phyloP scores from a whole-genome alignment of 345 rosid species.

The Syzygium aromaticum region DNA sequence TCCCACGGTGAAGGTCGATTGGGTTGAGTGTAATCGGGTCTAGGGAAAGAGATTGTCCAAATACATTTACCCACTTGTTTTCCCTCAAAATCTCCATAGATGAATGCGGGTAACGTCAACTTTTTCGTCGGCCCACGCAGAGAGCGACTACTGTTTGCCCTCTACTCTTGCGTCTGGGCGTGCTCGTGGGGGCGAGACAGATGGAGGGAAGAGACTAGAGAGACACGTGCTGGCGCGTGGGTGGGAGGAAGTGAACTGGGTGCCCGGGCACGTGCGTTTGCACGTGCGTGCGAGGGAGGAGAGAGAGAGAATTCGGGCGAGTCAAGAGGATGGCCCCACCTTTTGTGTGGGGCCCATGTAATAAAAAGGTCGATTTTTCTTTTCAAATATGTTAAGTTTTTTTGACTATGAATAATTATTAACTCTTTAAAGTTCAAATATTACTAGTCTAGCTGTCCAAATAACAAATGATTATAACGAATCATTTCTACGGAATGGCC shows the following conservation, averaged over 20 bases:
- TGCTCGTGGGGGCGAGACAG: neutral
- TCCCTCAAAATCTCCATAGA: neutral
- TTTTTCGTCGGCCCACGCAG: neutral
- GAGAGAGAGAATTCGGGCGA: neutral
- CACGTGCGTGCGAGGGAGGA: neutral
- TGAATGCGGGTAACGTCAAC: neutral
- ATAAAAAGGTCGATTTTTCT: neutral
- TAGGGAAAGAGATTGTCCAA: neutral
- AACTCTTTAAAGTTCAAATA: neutral
- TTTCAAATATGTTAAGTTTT: neutral
- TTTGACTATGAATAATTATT: neutral
- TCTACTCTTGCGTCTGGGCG: neutral
- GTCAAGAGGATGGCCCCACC: neutral
- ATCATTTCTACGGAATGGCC: neutral
- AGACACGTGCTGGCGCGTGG: neutral
- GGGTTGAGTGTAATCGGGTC: neutral
- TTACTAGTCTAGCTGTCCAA: neutral
- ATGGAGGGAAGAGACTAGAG: neutral
- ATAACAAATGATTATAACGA: neutral
- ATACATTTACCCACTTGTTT: neutral
- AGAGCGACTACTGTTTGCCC: neutral
- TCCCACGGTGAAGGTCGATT: accelerated
- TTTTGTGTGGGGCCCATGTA: neutral
- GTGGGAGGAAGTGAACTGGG: neutral
- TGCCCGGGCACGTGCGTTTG: neutral